A percentile compares a stretch with the other conserved stretches of the same genome.
Evolutionary conservation across 139 green algal species (phyloP).

Genomic region (Tetratostichococcus sp.): DNA sequence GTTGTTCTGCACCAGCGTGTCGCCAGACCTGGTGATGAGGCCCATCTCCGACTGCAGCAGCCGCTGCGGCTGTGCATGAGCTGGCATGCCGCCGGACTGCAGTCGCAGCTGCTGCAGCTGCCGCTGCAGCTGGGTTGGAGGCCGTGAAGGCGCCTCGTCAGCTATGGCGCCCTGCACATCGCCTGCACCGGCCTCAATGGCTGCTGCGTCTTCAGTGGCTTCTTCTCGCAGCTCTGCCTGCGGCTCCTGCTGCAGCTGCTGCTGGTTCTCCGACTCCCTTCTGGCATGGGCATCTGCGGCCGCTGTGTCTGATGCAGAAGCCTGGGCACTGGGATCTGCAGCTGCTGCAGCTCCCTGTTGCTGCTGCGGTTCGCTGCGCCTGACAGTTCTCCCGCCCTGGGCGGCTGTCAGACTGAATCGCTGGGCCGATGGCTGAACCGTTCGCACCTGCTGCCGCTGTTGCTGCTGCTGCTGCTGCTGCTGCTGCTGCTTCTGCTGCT

Average conservation of each 20-base stretch:
- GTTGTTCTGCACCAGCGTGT: no score
- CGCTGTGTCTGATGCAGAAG: neutral
- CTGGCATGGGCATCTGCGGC: no score
- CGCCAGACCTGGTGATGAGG: neutral
- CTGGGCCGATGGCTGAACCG: no score
- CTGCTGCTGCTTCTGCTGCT: neutral
- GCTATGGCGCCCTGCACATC: no score
- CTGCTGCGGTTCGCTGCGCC: constrained; percentile 12
- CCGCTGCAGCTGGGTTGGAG: neutral
- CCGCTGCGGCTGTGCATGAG: no score
- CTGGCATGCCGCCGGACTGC: neutral
- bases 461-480: constrained; percentile 3
- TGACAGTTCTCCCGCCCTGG: no score
- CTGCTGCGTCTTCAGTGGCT: no score
- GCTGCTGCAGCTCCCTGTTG: neutral
- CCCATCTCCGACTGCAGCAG: neutral
- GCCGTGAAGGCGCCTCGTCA: neutral
- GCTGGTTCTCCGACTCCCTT: no score
- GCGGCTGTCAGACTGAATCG: no score
- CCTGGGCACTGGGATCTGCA: neutral
- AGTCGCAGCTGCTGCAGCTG: constrained; percentile 9
- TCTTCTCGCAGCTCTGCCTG: no score
- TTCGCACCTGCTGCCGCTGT: neutral
- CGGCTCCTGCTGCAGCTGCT: no score
- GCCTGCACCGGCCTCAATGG: no score